Conservation (phyloP, 768 basidiomycete genomes). For the Ramaria sp. region DNA sequence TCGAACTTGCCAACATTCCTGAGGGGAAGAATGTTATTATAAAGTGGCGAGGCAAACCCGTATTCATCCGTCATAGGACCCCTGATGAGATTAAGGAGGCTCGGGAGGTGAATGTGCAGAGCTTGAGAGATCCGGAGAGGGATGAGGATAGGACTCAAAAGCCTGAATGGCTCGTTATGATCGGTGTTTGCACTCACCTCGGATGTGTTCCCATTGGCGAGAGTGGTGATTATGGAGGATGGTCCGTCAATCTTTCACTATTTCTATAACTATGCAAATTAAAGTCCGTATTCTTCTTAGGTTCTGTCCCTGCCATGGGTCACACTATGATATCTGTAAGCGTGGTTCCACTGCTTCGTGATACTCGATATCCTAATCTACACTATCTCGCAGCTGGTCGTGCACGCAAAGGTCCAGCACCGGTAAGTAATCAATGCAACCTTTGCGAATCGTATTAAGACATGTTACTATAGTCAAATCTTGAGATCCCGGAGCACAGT, state of each 20-base stretch:
- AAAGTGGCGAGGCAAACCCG: constrained; percentile 99
- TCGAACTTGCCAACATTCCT: constrained; percentile 81
- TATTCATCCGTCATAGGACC: constrained; percentile 97
- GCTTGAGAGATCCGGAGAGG: constrained; percentile 81
- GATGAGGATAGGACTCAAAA: constrained; percentile 86
- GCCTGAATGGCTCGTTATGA: constrained; percentile 93
- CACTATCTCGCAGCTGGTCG: constrained; percentile 64
- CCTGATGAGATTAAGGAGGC: constrained; percentile 88
- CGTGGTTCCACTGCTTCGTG: constrained; percentile 11
- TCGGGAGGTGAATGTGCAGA: constrained; percentile 71
- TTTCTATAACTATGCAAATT: background rate
- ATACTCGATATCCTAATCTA: constrained; percentile 10
- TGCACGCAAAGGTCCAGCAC: constrained; percentile 92
- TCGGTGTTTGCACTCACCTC: constrained; percentile 92
- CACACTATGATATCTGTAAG: constrained; percentile 94
- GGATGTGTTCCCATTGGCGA: constrained; percentile 99
- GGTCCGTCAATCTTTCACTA: constrained; percentile 36
- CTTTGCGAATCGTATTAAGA: constrained; percentile 1
- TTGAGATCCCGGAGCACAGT: constrained; percentile 84
- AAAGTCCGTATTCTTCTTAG: constrained; percentile 22
- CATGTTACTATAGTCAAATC: constrained; percentile 55
- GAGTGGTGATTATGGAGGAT: constrained; percentile 94
- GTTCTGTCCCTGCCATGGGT: constrained; percentile 99
- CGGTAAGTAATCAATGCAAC: constrained; percentile 40
- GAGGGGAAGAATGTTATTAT: constrained; percentile 97